These are phyloP conservation scores for Neonectria neomacrospora DNA, from an alignment of 2,329 filamentous ascomycete species.

Conservation along the genomic window DNA sequence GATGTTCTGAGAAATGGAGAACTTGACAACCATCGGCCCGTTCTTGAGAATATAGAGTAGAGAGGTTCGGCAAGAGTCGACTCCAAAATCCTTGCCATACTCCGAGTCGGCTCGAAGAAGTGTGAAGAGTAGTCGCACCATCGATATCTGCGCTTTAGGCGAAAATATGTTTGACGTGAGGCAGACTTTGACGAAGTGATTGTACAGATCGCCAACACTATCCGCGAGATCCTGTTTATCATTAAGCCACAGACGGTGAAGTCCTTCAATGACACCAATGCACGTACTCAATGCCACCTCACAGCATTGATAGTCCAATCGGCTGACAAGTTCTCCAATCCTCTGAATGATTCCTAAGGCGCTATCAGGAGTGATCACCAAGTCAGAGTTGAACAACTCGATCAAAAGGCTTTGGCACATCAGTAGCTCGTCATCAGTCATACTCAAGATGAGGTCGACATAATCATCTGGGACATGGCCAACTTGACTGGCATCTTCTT, in stretches of 20 bases:
- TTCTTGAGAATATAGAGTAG: slow-evolving; percentile 78
- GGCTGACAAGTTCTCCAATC: slow-evolving; percentile 62
- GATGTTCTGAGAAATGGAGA: slow-evolving; percentile 75
- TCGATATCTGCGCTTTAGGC: slow-evolving; percentile 70
- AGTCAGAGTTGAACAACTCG: slow-evolving; percentile 65
- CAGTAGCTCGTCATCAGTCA: slow-evolving; percentile 65
- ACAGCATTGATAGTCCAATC: slow-evolving; percentile 74
- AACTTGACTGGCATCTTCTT: slow-evolving; percentile 56
- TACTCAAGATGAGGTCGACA: slow-evolving; percentile 60
- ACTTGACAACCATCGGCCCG: slow-evolving; percentile 78
- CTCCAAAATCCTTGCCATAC: slow-evolving; percentile 69
- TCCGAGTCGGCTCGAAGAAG: slow-evolving; percentile 74
- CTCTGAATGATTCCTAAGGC: slow-evolving; percentile 61
- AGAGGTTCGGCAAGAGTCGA: slow-evolving; percentile 73
- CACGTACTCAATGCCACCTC: slow-evolving; percentile 77
- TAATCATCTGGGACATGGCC: slow-evolving; percentile 63
- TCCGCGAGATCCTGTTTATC: slow-evolving; percentile 69
- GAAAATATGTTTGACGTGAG: slow-evolving; percentile 78
- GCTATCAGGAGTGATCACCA: slow-evolving; percentile 60
- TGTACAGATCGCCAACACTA: slow-evolving; percentile 79
- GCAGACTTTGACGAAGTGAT: slow-evolving; percentile 76
- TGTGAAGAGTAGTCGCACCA: slow-evolving; percentile 76
- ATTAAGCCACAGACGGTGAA: slow-evolving; percentile 72
- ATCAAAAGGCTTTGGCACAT: slow-evolving; percentile 60
- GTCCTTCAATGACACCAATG: slow-evolving; percentile 73